A percentile compares a stretch with the other conserved stretches of the same genome.
Evolutionary conservation across 495 filamentous ascomycete species (phyloP).

Genomic region (Cladorrhinum samala): DNA sequence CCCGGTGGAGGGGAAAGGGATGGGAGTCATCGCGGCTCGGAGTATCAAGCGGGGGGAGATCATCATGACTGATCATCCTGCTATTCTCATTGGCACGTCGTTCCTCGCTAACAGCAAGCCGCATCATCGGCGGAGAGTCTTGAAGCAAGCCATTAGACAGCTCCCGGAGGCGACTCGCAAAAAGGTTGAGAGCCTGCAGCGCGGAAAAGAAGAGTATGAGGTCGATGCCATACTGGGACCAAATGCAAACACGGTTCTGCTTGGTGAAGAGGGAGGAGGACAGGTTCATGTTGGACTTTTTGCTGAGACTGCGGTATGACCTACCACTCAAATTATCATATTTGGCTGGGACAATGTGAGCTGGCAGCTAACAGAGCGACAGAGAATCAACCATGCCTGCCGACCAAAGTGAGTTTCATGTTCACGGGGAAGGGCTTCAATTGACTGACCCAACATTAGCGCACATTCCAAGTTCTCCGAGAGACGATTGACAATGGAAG

Average conservation of each 20-base stretch:
- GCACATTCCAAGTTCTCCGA: constrained; percentile 35
- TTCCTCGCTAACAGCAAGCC: constrained; percentile 28
- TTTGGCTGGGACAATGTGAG: too few species aligned
- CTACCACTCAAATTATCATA: too few species aligned
- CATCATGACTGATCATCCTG: constrained; percentile 35
- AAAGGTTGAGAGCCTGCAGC: constrained; percentile 19
- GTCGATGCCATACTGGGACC: constrained; percentile 36
- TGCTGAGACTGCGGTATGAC: constrained; percentile 32
- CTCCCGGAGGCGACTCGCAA: constrained; percentile 27
- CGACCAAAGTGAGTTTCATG: constrained; percentile 34
- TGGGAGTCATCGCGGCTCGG: constrained; percentile 31
- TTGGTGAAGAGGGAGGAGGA: constrained; percentile 17
- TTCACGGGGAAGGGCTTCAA: background rate
- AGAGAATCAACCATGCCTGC: constrained; percentile 41
- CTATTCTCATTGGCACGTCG: constrained; percentile 26
- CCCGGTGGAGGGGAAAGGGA: constrained; percentile 30
- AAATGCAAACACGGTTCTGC: constrained; percentile 31
- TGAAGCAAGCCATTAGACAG: constrained; percentile 31
- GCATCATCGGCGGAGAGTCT: constrained; percentile 24
- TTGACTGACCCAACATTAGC: constrained; percentile 6
- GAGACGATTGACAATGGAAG: constrained; percentile 28
- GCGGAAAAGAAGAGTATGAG: constrained; percentile 22
- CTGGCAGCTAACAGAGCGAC: too few species aligned
- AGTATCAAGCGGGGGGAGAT: constrained; percentile 30
- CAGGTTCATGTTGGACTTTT: constrained; percentile 33